phyloP scores from a whole-genome alignment of 331 rosid species.

The Malus hybrid region DNA sequence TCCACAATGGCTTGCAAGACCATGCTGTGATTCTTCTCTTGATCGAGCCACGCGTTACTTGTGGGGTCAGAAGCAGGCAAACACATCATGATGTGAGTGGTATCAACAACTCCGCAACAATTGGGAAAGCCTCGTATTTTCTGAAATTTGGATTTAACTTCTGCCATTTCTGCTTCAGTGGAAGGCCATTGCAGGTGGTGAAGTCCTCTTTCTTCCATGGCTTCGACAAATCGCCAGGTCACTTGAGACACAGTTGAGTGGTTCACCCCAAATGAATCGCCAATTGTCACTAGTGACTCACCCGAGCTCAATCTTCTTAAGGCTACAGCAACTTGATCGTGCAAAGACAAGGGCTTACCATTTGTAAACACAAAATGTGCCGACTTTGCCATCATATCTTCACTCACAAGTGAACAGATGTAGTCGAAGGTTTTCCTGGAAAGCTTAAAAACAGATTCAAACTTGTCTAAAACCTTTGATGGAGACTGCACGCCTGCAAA shows the following conservation, averaged over 20 bases:
- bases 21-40: constrained; percentile 78
- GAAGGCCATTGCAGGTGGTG: constrained; percentile 77
- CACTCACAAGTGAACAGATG: constrained; percentile 79
- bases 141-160: constrained; percentile 69
- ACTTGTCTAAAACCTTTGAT: constrained; percentile 36
- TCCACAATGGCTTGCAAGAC: constrained; percentile 87
- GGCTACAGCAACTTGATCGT: constrained; percentile 78
- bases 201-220: constrained; percentile 72
- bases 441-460: constrained; percentile 49
- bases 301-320: constrained; percentile 83
- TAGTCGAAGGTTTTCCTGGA: constrained; percentile 64
- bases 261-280: constrained; percentile 54
- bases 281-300: constrained; percentile 64
- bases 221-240: constrained; percentile 83
- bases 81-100: constrained; percentile 72
- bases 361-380: constrained; percentile 46
- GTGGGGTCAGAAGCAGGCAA: constrained; percentile 59
- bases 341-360: constrained; percentile 47
- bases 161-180: constrained; percentile 43
- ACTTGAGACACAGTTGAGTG: constrained; percentile 81
- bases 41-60: constrained; percentile 71
- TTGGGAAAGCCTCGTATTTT: constrained; percentile 69
- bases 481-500: constrained; percentile 58
- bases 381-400: constrained; percentile 57
- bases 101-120: constrained; percentile 75